Evolutionary conservation across 2,329 filamentous ascomycete species (phyloP).

Genomic region (Talaromyces sp.): DNA sequence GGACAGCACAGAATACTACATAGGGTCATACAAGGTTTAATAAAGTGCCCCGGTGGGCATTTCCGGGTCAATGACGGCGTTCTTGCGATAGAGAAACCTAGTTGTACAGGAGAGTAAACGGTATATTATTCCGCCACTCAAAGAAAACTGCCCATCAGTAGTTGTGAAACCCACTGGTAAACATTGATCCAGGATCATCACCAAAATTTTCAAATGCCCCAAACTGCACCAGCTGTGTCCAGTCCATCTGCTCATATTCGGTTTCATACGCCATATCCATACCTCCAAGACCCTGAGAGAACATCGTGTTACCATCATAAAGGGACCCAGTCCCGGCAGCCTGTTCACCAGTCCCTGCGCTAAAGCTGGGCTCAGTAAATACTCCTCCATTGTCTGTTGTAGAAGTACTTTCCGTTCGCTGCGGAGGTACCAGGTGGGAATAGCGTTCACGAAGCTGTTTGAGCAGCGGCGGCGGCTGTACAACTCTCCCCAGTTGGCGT

Average conservation of each 20-base stretch:
- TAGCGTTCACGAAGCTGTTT: background rate
- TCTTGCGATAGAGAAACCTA: background rate
- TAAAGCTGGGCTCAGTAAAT: background rate
- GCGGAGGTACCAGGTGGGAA: background rate
- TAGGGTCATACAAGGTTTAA: background rate
- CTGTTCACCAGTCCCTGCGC: background rate
- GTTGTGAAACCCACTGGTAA: background rate
- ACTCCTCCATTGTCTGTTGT: background rate
- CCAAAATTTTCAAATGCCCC: constrained; percentile 11
- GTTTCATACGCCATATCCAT: background rate
- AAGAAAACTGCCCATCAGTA: background rate
- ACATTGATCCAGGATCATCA: background rate
- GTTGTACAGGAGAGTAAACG: background rate
- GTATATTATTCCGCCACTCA: background rate
- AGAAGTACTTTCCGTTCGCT: background rate
- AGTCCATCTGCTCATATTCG: constrained; percentile 11
- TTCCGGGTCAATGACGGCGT: background rate
- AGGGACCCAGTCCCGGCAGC: background rate
- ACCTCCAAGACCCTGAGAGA: background rate
- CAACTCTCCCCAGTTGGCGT: constrained; percentile 37
- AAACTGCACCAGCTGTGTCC: constrained; percentile 12
- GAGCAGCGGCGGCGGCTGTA: background rate
- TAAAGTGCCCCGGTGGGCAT: background rate
- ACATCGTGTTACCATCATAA: background rate
- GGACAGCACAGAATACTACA: background rate